Conservation (phyloP, 352 stramenopile species). For the Pythium angustatum region DNA sequence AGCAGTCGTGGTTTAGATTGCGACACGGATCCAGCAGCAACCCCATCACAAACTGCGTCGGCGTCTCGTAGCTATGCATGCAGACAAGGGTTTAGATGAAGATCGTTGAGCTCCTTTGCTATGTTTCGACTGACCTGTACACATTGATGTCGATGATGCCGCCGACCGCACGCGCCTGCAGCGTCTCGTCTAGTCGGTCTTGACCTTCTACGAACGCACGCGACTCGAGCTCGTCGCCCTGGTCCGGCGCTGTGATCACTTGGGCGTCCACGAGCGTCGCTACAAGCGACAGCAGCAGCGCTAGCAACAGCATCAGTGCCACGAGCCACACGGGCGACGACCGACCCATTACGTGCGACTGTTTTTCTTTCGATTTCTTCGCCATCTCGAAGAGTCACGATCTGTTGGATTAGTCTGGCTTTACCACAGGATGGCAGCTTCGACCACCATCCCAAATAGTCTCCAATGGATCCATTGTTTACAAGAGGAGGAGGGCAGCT, state of each 20-base stretch:
- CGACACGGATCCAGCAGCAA: conserved; percentile 82
- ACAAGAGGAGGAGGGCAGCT: no score
- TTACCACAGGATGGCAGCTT: no score
- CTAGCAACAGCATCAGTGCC: no score
- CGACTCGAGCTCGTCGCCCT: conserved; percentile 67
- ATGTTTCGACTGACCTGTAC: conserved; percentile 54
- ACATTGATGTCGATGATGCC: conserved; percentile 73
- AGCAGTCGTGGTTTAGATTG: conserved; percentile 59
- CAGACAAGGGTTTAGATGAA: no score
- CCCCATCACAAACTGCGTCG: conserved; percentile 74
- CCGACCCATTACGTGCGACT: no score
- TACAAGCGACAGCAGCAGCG: neutral
- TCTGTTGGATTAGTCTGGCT: no score
- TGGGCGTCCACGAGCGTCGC: conserved; percentile 26
- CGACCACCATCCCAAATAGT: no score
- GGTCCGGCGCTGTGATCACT: conserved; percentile 66
- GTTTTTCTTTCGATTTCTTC: neutral
- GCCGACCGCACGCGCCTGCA: conserved; percentile 43
- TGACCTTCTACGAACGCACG: conserved; percentile 53
- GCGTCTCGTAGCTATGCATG: conserved; percentile 41
- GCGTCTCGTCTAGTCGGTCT: conserved; percentile 37
- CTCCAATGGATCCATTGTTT: no score
- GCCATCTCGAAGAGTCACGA: neutral
- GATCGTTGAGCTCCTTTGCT: neutral
- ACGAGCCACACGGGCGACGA: no score